A percentile compares a stretch with the other conserved stretches of the same genome.
Evolutionary conservation across 2,329 filamentous ascomycete genomes (phyloP).

Genomic region (Blumeriella jaapii): DNA sequence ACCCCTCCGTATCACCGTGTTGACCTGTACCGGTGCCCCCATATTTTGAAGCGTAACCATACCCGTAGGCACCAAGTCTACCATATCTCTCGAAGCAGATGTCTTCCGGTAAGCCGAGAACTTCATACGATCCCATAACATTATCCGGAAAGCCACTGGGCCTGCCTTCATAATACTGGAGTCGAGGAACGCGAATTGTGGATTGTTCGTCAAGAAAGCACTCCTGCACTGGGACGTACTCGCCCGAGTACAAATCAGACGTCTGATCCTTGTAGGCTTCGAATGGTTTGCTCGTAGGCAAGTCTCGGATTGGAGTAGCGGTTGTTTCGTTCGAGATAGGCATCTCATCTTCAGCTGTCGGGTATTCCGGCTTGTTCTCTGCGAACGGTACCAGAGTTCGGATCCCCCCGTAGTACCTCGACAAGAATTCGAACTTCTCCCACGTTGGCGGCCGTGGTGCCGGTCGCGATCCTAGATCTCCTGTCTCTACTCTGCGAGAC

Average conservation of each 20-base stretch:
- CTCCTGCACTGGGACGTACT: slow-evolving; percentile 45
- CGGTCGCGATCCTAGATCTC: slow-evolving; percentile 46
- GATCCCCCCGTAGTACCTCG: slow-evolving; percentile 83
- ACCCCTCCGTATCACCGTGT: slow-evolving; percentile 70
- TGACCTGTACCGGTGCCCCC: slow-evolving; percentile 81
- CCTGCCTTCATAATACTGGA: slow-evolving; percentile 67
- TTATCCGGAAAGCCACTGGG: slow-evolving; percentile 77
- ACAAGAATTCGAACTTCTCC: slow-evolving; percentile 78
- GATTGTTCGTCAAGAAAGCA: slow-evolving; percentile 67
- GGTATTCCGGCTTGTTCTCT: slow-evolving; percentile 73
- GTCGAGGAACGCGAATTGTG: slow-evolving; percentile 52
- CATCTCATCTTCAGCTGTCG: slow-evolving; percentile 49
- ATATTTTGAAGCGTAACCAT: slow-evolving; percentile 67
- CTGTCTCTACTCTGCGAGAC: slow-evolving; percentile 47
- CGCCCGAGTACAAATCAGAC: slow-evolving; percentile 36
- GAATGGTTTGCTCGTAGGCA: slow-evolving; percentile 44
- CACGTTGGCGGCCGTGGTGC: slow-evolving; percentile 56
- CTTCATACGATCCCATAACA: slow-evolving; percentile 74
- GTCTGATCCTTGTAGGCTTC: slow-evolving; percentile 47
- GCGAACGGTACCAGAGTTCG: slow-evolving; percentile 53
- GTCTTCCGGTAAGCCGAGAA: slow-evolving; percentile 68
- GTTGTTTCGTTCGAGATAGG: slow-evolving; percentile 31
- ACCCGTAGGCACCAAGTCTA: slow-evolving; percentile 76
- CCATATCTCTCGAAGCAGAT: slow-evolving; percentile 92
- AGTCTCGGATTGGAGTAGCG: slow-evolving; percentile 28